phyloP scores from a whole-genome alignment of 2,329 filamentous ascomycete species.

The Penicillium aurantiogriseum region DNA sequence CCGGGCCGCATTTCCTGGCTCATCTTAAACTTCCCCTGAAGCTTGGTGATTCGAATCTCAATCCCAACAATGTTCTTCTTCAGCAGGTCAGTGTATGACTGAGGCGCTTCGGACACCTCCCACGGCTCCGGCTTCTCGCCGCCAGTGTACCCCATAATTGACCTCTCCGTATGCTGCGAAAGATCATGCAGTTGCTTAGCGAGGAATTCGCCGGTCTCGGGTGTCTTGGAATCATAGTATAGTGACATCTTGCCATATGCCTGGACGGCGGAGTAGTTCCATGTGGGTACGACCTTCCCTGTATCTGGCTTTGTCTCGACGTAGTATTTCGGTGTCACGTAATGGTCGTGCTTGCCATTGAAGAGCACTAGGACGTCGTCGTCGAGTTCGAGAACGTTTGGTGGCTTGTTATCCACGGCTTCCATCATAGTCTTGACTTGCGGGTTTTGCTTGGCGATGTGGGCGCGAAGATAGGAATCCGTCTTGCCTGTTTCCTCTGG shows the following conservation, averaged over 20 bases:
- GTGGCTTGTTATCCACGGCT: constrained; percentile 26
- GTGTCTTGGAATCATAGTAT: constrained; percentile 50
- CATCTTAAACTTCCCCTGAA: constrained; percentile 66
- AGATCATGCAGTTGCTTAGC: constrained; percentile 39
- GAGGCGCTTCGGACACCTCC: constrained; percentile 60
- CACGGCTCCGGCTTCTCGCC: constrained; percentile 53
- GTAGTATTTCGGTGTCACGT: constrained; percentile 66
- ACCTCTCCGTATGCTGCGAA: constrained; percentile 44
- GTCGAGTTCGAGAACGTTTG: constrained; percentile 25
- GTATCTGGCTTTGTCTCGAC: constrained; percentile 60
- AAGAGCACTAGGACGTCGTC: constrained; percentile 64
- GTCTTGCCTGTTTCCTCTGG: constrained; percentile 11
- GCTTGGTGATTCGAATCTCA: constrained; percentile 54
- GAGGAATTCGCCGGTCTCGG: constrained; percentile 54
- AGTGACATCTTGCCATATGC: constrained; percentile 60
- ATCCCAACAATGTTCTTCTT: constrained; percentile 61
- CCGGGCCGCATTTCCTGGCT: constrained; percentile 57
- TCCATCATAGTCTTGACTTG: constrained; percentile 63
- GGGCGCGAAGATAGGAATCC: constrained; percentile 52
- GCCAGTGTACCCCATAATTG: constrained; percentile 56
- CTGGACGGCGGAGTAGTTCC: constrained; percentile 66
- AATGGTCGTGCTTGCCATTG: constrained; percentile 58
- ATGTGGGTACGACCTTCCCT: constrained; percentile 67
- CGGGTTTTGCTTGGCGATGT: constrained; percentile 63
- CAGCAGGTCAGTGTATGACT: constrained; percentile 55